These are phyloP conservation scores for Termitomyces sp. DNA, from an alignment of 768 basidiomycete species.

Conservation along the genomic window DNA sequence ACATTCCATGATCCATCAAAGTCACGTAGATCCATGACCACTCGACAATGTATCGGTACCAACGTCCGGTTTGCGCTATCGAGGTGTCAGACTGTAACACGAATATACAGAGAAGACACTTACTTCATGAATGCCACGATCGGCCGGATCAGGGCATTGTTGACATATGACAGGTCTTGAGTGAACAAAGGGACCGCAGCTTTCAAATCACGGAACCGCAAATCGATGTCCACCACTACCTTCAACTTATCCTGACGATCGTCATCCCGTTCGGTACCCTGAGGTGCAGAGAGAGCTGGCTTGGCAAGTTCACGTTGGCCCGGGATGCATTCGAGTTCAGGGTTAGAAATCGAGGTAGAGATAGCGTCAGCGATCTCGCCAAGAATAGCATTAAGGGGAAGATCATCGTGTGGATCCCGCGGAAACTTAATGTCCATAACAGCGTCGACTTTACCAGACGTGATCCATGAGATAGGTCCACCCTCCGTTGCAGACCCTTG, in stretches of 20 bases:
- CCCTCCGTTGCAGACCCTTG: slow-evolving; percentile 79
- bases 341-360: slow-evolving; percentile 51
- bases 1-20: slow-evolving; percentile 98
- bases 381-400: slow-evolving; percentile 75
- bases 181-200: slow-evolving; percentile 93
- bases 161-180: slow-evolving; percentile 84
- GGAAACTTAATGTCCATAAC: slow-evolving; percentile 99
- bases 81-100: slow-evolving; percentile 6
- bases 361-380: slow-evolving; percentile 92
- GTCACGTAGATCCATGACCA: slow-evolving; percentile 78
- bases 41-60: slow-evolving; percentile 89
- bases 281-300: slow-evolving; percentile 78
- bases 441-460: slow-evolving; percentile 93
- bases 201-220: slow-evolving; percentile 93
- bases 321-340: slow-evolving; percentile 59
- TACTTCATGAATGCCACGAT: slow-evolving; percentile 99
- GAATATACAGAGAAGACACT: slow-evolving; percentile 24
- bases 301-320: slow-evolving; percentile 86
- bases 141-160: slow-evolving; percentile 88
- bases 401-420: slow-evolving; percentile 64
- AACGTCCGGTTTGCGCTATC: slow-evolving; percentile 87
- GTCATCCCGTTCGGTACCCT: slow-evolving; percentile 32
- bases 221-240: slow-evolving; percentile 86
- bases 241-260: slow-evolving; percentile 38
- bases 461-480: slow-evolving; percentile 97